Evolutionary conservation across 1,139 yeast genomes (phyloP), one percentile per base, ranked within the genome.

Genomic region (Wickerhamiella infanticola): DNA sequence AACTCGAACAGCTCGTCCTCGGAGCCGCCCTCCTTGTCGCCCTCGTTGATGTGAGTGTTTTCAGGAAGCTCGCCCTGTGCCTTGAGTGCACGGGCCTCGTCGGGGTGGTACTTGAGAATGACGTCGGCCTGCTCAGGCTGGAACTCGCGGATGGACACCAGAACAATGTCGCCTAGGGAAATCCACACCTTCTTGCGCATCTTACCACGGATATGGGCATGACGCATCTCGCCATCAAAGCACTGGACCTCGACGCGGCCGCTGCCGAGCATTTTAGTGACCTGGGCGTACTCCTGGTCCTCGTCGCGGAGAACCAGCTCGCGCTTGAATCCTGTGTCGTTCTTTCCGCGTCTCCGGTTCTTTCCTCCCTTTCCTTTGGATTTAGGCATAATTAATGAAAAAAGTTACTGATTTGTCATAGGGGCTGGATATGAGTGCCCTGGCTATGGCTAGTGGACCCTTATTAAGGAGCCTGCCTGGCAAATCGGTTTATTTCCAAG

Each of bases 161-260:
- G 72, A 56, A 93, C 86, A 58, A 93, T 93, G 63, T 93, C 99
- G 69, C 98, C 98, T 68, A 86, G 97, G 41, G 85, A 83, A 85
- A 93, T 88, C 99, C 99, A 93, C 52, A 88, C 97, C 77, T 90
- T 90, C 80, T 93, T 93, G 75, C 99, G 83, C 71, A 93, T 77
- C 66, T 93, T 93, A 58, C 99, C 99, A 74, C 99, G 83, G 61
- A 93, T 93, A 64, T 90, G 98, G 23, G 95, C 97, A 77, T 85
- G 76, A 72, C 99, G 80, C 64, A 80, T 85, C 56, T 73, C 72
- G 54, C 95, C 95, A 63, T 93, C 98, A 61, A 90, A 93, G 69
- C 98, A 93, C 47, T 78, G 67, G 48, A 94, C 96, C 66, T 88
- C 95, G 47, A 93, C 79, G 68, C 98, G 79, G 56, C 98, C 98